Conservation (phyloP, 805 yeast species). For the Zygosaccharomyces kombuchaensis region DNA sequence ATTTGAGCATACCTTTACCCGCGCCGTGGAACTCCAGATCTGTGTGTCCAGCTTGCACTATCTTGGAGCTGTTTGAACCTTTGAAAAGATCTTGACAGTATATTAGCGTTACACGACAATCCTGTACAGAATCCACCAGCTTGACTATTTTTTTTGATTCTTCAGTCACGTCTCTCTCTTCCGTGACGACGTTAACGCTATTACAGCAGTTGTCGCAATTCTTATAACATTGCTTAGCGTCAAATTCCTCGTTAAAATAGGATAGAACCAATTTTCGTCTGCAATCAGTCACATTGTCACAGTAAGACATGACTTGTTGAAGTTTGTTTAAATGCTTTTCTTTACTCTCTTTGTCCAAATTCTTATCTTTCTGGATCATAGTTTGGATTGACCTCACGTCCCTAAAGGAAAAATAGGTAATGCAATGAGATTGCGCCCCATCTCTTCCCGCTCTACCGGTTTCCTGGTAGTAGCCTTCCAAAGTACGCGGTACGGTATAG, state of each 20-base stretch:
- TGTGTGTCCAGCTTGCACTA: constrained; percentile 61
- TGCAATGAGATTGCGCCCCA: constrained; percentile 76
- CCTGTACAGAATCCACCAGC: constrained; percentile 54
- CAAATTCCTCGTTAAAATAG: constrained; percentile 82
- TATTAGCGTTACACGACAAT: constrained; percentile 63
- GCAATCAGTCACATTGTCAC: constrained; percentile 88
- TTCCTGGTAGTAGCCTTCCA: constrained; percentile 97
- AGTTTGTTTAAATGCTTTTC: constrained; percentile 75
- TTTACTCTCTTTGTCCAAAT: constrained; percentile 55
- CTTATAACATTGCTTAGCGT: constrained; percentile 56
- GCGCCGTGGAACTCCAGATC: constrained; percentile 58
- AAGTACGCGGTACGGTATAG: constrained; percentile 77
- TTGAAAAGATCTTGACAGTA: constrained; percentile 80
- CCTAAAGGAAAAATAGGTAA: constrained; percentile 71
- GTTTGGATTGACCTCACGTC: constrained; percentile 76
- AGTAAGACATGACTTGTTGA: constrained; percentile 81
- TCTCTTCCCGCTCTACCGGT: constrained; percentile 99
- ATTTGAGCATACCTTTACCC: constrained; percentile 60
- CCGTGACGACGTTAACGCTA: constrained; percentile 40
- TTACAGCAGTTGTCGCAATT: constrained; percentile 82
- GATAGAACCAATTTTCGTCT: constrained; percentile 84
- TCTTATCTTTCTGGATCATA: constrained; percentile 73
- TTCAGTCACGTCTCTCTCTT: constrained; percentile 63
- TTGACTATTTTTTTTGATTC: constrained; percentile 55
- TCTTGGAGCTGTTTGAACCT: constrained; percentile 63